phyloP scores from a whole-genome alignment of 345 rosid genomes.

The Boechera stricta region DNA sequence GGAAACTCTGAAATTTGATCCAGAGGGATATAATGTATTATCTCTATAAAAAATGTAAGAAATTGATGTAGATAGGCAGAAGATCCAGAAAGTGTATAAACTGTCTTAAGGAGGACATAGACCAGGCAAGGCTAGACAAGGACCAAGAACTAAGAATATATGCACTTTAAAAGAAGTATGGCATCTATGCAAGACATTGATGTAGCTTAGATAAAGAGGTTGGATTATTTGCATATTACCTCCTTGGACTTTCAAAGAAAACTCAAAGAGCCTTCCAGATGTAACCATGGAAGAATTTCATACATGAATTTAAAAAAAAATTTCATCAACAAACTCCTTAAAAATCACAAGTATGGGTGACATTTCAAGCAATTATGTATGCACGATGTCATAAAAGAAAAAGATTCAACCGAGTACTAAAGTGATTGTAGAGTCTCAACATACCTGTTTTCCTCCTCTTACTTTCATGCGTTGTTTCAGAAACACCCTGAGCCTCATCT shows the following conservation, averaged over 20 bases:
- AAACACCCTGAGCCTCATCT: constrained; percentile 40
- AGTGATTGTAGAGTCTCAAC: constrained; percentile 1
- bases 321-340: constrained; percentile 8
- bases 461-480: constrained; percentile 48
- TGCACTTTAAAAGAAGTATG: neutral
- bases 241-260: constrained; percentile 2
- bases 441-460: constrained; percentile 80
- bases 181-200: constrained; percentile 4
- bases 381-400: constrained; percentile 13
- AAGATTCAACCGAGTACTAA: neutral
- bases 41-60: neutral
- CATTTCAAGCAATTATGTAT: constrained; percentile 14
- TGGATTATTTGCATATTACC: constrained; percentile 5
- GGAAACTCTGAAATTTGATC: neutral
- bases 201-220: neutral
- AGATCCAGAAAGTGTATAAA: neutral
- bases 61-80: neutral
- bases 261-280: neutral
- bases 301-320: constrained; percentile 11
- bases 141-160: neutral
- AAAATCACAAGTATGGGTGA: constrained; percentile 8
- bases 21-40: neutral
- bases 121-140: neutral
- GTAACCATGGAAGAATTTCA: neutral
- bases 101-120: constrained; percentile 6